These are phyloP conservation scores for Linderniella brevidens DNA, from an alignment of 257 asterid genomes.

Conservation along the genomic window DNA sequence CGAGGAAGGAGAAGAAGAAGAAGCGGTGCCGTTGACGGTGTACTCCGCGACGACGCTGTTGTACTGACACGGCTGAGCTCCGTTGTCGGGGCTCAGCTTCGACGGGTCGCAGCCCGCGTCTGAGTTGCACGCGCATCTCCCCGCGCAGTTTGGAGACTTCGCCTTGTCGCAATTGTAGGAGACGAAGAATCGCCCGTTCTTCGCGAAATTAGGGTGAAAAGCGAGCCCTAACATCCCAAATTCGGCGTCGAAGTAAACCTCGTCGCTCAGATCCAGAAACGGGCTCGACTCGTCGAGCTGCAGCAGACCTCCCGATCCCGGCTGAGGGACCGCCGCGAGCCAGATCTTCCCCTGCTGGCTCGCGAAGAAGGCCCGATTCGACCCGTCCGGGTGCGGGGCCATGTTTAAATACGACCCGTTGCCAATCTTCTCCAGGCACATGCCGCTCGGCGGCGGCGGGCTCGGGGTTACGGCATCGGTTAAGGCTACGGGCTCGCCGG, in stretches of 20 bases:
- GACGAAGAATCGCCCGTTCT: constrained; percentile 73
- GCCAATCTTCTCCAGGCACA: constrained; percentile 78
- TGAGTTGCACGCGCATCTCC: constrained; percentile 77
- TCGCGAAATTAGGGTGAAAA: constrained; percentile 48
- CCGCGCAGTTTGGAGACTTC: constrained; percentile 57
- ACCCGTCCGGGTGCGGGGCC: constrained; percentile 86
- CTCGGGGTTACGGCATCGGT: constrained; percentile 21
- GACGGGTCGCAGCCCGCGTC: constrained; percentile 64
- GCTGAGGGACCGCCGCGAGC: constrained; percentile 58
- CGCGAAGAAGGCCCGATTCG: constrained; percentile 64
- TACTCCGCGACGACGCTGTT: constrained; percentile 69
- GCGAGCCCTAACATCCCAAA: constrained; percentile 80
- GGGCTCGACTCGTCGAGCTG: constrained; percentile 40
- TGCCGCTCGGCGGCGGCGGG: constrained; percentile 36
- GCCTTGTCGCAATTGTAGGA: constrained; percentile 77
- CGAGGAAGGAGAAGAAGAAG: constrained; percentile 39
- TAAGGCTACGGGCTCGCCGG: constrained; percentile 35
- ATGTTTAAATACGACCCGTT: constrained; percentile 58
- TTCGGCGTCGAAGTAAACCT: constrained; percentile 51
- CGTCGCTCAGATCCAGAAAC: constrained; percentile 63
- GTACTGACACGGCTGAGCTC: constrained; percentile 69
- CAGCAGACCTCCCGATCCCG: constrained; percentile 43
- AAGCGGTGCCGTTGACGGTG: constrained; percentile 36
- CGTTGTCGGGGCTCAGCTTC: constrained; percentile 30
- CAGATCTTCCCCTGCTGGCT: constrained; percentile 73